phyloP scores from a whole-genome alignment of 2,329 filamentous ascomycete genomes.

The Hawksworthiomyces lignivorus region DNA sequence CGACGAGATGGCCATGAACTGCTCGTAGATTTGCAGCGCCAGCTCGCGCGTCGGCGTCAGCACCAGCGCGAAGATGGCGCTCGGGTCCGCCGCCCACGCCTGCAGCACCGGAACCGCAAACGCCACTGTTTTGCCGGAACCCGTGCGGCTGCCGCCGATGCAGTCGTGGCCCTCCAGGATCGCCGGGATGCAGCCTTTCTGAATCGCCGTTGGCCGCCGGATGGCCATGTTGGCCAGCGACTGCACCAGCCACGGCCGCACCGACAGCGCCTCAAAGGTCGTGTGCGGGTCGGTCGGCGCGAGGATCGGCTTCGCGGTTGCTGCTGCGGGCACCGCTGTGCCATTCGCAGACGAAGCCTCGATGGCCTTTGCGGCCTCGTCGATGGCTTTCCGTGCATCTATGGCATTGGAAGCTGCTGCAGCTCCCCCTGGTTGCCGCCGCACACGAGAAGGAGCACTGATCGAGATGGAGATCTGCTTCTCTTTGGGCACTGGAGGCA shows the following conservation, averaged over 20 bases:
- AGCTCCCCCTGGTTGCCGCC: slow-evolving; percentile 19
- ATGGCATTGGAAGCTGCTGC: slow-evolving; percentile 21
- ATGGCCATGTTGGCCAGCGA: slow-evolving; percentile 74
- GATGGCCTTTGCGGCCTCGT: too few species aligned
- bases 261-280: slow-evolving; percentile 64
- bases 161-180: slow-evolving; percentile 88
- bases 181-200: slow-evolving; percentile 85
- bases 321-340: too few species aligned
- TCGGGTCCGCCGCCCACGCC: slow-evolving; percentile 85
- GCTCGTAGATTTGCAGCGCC: slow-evolving; percentile 91
- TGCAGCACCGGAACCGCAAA: slow-evolving; percentile 94
- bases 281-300: slow-evolving; percentile 49
- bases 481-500: slow-evolving; percentile 13
- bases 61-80: slow-evolving; percentile 82
- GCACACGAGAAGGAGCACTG: slow-evolving; percentile 47
- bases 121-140: slow-evolving; percentile 94
- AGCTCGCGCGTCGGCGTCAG: slow-evolving; percentile 88
- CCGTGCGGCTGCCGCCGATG: slow-evolving; percentile 88
- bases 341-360: too few species aligned
- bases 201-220: slow-evolving; percentile 81
- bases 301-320: too few species aligned
- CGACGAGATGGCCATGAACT: slow-evolving; percentile 86
- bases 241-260: slow-evolving; percentile 80
- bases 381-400: too few species aligned
- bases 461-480: slow-evolving; percentile 33